phyloP scores from a whole-genome alignment of 208 protist genomes.

The Polymyxa betae region DNA sequence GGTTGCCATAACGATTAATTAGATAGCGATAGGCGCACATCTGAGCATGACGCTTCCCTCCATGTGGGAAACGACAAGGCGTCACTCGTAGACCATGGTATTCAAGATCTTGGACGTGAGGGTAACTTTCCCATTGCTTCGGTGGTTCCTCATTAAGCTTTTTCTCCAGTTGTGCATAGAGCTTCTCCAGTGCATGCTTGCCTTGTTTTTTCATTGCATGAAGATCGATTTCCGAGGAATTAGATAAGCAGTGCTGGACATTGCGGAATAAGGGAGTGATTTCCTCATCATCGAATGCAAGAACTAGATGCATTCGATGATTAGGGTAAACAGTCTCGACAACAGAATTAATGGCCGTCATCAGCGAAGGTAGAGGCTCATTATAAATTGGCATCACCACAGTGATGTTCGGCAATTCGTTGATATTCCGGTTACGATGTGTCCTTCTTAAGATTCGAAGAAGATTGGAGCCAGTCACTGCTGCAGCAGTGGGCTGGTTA shows the following conservation, averaged over 20 bases:
- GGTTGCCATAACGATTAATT: neutral
- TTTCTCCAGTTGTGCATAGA: neutral
- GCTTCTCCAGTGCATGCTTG: conserved; percentile 4
- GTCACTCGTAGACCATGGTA: conserved; percentile 25
- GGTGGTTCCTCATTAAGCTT: neutral
- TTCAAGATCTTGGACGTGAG: neutral
- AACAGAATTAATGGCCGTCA: conserved; percentile 42
- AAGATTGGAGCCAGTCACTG: neutral
- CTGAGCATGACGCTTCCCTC: conserved; percentile 33
- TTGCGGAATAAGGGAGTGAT: neutral
- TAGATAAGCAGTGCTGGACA: neutral
- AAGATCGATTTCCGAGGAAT: neutral
- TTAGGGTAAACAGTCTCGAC: conserved; percentile 48
- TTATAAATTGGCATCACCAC: conserved; percentile 49
- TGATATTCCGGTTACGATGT: neutral
- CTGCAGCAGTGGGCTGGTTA: neutral
- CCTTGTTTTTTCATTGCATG: conserved; percentile 40
- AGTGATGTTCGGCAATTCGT: neutral
- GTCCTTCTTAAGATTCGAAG: neutral
- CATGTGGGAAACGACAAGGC: conserved; percentile 27
- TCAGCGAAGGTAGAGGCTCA: conserved; percentile 26
- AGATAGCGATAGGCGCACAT: conserved; percentile 29
- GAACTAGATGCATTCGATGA: conserved; percentile 45
- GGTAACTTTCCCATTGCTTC: neutral
- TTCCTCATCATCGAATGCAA: conserved; percentile 29